Evolutionary conservation across 1,139 yeast genomes (phyloP).

Genomic region (Saccharomyces hybrid): DNA sequence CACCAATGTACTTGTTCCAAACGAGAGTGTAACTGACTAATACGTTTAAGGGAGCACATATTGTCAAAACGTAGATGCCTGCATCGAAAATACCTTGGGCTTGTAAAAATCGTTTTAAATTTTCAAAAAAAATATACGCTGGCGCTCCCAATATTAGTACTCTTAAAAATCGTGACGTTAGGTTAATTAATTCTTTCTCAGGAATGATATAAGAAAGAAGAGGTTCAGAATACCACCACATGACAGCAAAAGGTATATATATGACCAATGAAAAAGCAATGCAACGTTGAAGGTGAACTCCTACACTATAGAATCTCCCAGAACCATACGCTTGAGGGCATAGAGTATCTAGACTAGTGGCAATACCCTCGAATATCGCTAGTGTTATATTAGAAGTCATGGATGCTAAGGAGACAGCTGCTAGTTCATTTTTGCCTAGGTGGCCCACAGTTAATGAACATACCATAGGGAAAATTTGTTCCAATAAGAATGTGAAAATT

Average conservation of each 20-base stretch:
- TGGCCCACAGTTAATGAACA: slow-evolving; percentile 68
- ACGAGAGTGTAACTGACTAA: slow-evolving; percentile 67
- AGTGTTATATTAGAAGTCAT: slow-evolving; percentile 83
- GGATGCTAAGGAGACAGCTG: slow-evolving; percentile 78
- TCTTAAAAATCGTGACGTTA: slow-evolving; percentile 60
- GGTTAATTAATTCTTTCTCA: slow-evolving; percentile 45
- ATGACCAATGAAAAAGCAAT: slow-evolving; percentile 46
- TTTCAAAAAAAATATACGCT: slow-evolving; percentile 75
- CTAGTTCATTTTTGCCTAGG: slow-evolving; percentile 60
- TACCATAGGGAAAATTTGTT: slow-evolving; percentile 64
- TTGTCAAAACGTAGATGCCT: slow-evolving; percentile 64
- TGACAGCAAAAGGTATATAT: slow-evolving; percentile 52
- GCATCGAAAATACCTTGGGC: slow-evolving; percentile 93
- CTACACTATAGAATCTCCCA: slow-evolving; percentile 52
- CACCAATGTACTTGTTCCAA: slow-evolving; percentile 55
- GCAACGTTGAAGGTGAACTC: slow-evolving; percentile 58
- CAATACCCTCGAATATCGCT: slow-evolving; percentile 80
- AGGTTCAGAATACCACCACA: slow-evolving; percentile 60
- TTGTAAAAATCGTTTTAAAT: slow-evolving; percentile 73
- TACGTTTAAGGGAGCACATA: slow-evolving; percentile 76
- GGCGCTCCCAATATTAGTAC: slow-evolving; percentile 72
- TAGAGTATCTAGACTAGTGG: slow-evolving; percentile 79
- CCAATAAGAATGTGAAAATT: slow-evolving; percentile 58
- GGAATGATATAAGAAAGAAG: slow-evolving; percentile 45
- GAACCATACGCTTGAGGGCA: slow-evolving; percentile 83